A percentile compares a stretch with the other conserved stretches of the same genome.
Conservation (phyloP, 768 basidiomycete genomes). For the Kwoniella bestiolae region DNA sequence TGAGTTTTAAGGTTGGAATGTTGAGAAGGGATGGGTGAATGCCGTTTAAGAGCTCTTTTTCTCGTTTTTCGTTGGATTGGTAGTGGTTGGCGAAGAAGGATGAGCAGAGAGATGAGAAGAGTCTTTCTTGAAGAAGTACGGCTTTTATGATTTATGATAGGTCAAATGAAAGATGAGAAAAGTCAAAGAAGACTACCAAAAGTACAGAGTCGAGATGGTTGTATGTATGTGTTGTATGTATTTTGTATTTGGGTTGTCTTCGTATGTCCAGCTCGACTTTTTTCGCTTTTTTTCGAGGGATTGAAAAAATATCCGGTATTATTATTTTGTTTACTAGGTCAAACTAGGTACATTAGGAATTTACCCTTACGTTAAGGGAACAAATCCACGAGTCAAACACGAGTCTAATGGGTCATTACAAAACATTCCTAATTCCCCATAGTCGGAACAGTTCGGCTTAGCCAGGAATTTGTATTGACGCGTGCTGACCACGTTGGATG, state of each 20-base stretch:
- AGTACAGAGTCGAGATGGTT: too few relatives aligned
- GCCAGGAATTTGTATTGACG: too few relatives aligned
- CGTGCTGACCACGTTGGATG: too few relatives aligned
- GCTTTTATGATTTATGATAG: not conserved
- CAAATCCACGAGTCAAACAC: not conserved
- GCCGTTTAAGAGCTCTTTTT: conserved; percentile 12
- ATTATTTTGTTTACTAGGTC: not conserved
- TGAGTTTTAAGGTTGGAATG: not conserved
- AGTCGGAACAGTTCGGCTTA: conserved; percentile 12
- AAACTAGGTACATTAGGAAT: not conserved
- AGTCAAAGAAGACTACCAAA: too few relatives aligned
- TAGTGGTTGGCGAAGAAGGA: not conserved
- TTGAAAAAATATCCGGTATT: conserved; percentile 8
- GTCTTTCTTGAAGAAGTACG: conserved; percentile 11
- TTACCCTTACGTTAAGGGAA: not conserved
- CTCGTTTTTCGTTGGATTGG: not conserved
- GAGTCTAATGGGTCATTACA: conserved; percentile 2
- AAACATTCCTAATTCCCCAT: not conserved
- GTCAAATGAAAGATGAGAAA: conserved; percentile 5
- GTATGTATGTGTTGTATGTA: not conserved
- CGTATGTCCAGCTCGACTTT: not conserved
- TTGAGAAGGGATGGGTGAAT: not conserved
- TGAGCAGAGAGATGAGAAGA: not conserved
- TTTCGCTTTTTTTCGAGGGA: conserved; percentile 7
- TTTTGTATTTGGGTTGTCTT: not conserved